Percentiles rank a stretch among this genome's conserved stretches.
Evolutionary conservation across 768 basidiomycete species (phyloP).

Genomic region (Rhizopogon roseolus): DNA sequence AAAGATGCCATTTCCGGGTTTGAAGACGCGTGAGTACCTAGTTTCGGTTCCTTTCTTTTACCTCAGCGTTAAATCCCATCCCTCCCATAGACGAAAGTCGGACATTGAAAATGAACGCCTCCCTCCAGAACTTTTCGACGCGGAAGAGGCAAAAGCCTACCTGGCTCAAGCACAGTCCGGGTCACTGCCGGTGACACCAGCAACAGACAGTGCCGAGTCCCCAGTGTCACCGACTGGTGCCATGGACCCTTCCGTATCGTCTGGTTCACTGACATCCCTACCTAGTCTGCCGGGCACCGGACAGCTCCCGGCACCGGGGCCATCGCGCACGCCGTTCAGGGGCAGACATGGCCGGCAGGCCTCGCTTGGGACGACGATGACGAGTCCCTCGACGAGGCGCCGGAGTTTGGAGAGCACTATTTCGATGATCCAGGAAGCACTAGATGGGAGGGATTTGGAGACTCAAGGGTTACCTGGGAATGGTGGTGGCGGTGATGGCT

Average conservation of each 20-base stretch:
- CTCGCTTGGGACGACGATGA: constrained; percentile 87
- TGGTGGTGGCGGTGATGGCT: neutral
- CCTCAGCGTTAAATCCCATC: neutral
- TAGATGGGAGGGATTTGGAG: constrained; percentile 64
- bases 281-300: constrained; percentile 15
- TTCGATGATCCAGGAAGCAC: constrained; percentile 89
- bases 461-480: constrained; percentile 16
- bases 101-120: constrained; percentile 99
- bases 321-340: constrained; percentile 48
- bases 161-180: constrained; percentile 31
- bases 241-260: constrained; percentile 28
- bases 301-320: constrained; percentile 20
- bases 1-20: constrained; percentile 92
- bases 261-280: constrained; percentile 19
- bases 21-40: constrained; percentile 81
- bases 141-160: constrained; percentile 62
- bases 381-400: constrained; percentile 88
- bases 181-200: constrained; percentile 51
- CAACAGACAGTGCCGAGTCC: constrained; percentile 33
- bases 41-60: neutral
- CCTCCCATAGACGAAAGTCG: constrained; percentile 75
- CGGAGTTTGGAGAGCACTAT: constrained; percentile 94
- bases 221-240: constrained; percentile 42
- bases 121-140: constrained; percentile 93
- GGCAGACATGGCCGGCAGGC: constrained; percentile 47